Base-by-base conservation (phyloP, 176 grass and related monocot genomes). In the Neostapfia colusana region DNA sequence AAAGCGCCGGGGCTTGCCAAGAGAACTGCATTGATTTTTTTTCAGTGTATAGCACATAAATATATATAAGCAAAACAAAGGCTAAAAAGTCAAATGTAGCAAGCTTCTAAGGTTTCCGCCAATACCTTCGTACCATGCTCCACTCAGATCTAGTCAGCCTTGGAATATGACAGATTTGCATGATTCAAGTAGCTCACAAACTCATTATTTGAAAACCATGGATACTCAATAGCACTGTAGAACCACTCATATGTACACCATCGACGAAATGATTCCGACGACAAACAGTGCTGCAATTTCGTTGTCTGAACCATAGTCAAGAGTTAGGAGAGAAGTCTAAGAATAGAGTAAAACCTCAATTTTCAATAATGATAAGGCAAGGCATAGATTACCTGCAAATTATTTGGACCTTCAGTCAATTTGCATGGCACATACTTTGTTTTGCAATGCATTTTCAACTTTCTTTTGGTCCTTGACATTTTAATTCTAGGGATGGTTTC, bases 231-330 rank as follows among this genome's bases (percentile, higher is more conserved):
- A 77, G 84, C 59, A 15, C 89, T 84, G 77, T 87, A 91, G 64
- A 91, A 91, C 89, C 89, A 91, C 73, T 91, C 89, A 40, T 77
- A 87, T 53, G 75, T 60, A 77, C 89, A 92, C 89, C 85, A 88
- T 79, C 69, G 70, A 50, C 74, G 70, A 63, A 88, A 63, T 11
- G 76, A 48, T 59, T 81, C 44, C 31, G 76, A 91, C 72, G 82
- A 85, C 24, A 82, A 69, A 59, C 78, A 88, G 58, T 76, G 65
- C 21, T 40, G 62, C 43, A 83, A 55, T 63, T 69, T 72, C 9
- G 41, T 67, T 36, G 55, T 74, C 88, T 90, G 88, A 40, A 89
- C 16, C 16, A 24, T 51, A 18, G 15, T 24, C 40, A 31, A 1
- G 24, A 84, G 20, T 89, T 73, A 76, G 14, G 20, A 46, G 1